Evolutionary conservation across 2,329 filamentous ascomycete genomes (phyloP), one percentile per base, ranked within the genome.

Genomic region (Macrophomina phaseolina): DNA sequence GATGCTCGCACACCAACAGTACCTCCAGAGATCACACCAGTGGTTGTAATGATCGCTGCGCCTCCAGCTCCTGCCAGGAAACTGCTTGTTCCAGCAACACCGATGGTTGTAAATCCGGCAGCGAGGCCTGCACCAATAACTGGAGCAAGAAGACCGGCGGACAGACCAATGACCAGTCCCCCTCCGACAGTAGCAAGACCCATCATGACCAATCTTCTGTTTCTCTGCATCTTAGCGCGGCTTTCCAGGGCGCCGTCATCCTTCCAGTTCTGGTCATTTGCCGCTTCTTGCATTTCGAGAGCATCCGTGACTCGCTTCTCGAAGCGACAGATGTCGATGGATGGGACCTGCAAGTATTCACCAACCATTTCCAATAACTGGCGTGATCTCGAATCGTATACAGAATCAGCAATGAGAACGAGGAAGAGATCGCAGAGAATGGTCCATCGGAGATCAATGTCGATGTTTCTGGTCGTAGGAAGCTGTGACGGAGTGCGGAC

Each of bases 301-400:
- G 95, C 93, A 79, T 99, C 95, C 7, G 95, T 97, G 5, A 99
- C 93, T 64, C 93, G 90, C 81, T 97, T 98, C 80, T 99, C 95
- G 74, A 99, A 99, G 46, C 93, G 89, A 79, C 93, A 97, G 67
- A 98, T 97, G 71, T 99, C 95, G 64, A 96, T 83, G 93, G 92
- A 97, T 12, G 90, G 86, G 7, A 99, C 90, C 49, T 91, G 89
- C 71, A 99, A 86, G 68, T 91, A 90, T 63, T 87, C 85, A 42
- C 91, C 95, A 0, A 98, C 93, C 65, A 87, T 85, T 79, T 98
- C 94, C 5, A 99, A 82, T 34, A 99, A 82, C 48, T 90, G 86
- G 69, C 95, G 87, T 5, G 95, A 98, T 34, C 95, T 90, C 14
- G 94, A 84, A 76, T 99, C 95, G 77, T 99, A 99, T 12, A 91